phyloP scores from a whole-genome alignment of 139 green algal genomes.

The Parachlorella kessleri region DNA sequence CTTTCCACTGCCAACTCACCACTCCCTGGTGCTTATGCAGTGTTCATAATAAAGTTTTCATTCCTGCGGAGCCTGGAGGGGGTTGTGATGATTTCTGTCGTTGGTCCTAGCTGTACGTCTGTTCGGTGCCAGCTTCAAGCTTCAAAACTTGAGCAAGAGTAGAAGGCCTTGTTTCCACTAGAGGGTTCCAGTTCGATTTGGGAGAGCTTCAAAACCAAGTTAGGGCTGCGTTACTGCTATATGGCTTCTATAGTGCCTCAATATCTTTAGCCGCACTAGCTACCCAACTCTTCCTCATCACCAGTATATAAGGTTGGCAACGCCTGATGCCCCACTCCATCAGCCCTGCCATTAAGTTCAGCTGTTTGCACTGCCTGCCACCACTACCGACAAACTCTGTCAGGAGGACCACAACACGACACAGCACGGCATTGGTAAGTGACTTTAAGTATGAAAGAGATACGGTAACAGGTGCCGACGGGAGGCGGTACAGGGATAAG shows the following conservation, averaged over 20 bases:
- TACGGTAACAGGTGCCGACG: neutral
- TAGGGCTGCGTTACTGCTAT: neutral
- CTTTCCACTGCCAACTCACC: too few relatives aligned
- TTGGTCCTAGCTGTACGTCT: neutral
- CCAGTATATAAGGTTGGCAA: neutral
- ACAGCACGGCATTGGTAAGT: neutral
- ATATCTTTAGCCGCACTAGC: neutral
- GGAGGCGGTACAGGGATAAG: too few relatives aligned
- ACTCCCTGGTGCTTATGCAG: too few relatives aligned
- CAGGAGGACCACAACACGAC: neutral
- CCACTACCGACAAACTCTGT: neutral
- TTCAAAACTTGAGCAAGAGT: neutral
- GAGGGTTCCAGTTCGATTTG: neutral
- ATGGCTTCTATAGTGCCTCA: neutral
- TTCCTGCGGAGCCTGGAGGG: too few relatives aligned
- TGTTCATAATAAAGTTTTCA: too few relatives aligned
- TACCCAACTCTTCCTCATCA: neutral
- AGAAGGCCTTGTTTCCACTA: neutral
- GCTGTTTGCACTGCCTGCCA: neutral
- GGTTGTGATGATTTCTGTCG: neutral
- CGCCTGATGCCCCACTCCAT: neutral
- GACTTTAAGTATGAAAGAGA: neutral
- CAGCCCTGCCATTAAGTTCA: neutral
- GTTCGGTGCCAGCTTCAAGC: neutral
- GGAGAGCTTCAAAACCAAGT: neutral